These are phyloP conservation scores for Phycomyces blakesleeanus DNA, from an alignment of 192 early-diverging fungal species.

Conservation along the genomic window DNA sequence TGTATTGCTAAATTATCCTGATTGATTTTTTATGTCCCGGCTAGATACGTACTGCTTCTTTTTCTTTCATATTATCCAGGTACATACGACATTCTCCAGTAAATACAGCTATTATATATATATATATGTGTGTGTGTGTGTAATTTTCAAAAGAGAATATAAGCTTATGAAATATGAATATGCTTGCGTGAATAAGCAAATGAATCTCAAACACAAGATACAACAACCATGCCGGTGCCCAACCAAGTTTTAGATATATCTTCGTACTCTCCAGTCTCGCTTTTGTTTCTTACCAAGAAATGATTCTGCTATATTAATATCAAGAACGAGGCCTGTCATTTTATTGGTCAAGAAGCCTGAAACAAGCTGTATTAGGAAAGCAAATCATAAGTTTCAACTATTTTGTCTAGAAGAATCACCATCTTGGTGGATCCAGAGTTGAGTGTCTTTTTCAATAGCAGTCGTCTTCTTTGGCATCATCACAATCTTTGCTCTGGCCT, in stretches of 20 bases:
- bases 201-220: too few relatives aligned
- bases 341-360: conserved; percentile 23
- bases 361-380: neutral
- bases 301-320: conserved; percentile 12
- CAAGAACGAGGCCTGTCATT: conserved; percentile 16
- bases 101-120: conserved; percentile 18
- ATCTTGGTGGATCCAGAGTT: conserved; percentile 24
- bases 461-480: conserved; percentile 2
- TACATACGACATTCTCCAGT: conserved; percentile 19
- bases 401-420: conserved; percentile 6
- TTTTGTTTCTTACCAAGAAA: conserved; percentile 15
- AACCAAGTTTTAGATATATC: too few relatives aligned
- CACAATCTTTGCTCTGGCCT: conserved; percentile 6
- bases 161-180: too few relatives aligned
- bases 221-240: too few relatives aligned
- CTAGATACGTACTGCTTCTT: conserved; percentile 15
- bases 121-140: too few relatives aligned
- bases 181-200: too few relatives aligned
- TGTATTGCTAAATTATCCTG: neutral
- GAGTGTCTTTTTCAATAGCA: conserved; percentile 6
- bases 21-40: neutral
- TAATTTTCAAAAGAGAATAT: too few relatives aligned
- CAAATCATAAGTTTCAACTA: too few relatives aligned
- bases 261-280: too few relatives aligned
- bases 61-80: conserved; percentile 27